Conservation (phyloP, 2,329 filamentous ascomycete species). For the Clarireedia homoeocarpa region DNA sequence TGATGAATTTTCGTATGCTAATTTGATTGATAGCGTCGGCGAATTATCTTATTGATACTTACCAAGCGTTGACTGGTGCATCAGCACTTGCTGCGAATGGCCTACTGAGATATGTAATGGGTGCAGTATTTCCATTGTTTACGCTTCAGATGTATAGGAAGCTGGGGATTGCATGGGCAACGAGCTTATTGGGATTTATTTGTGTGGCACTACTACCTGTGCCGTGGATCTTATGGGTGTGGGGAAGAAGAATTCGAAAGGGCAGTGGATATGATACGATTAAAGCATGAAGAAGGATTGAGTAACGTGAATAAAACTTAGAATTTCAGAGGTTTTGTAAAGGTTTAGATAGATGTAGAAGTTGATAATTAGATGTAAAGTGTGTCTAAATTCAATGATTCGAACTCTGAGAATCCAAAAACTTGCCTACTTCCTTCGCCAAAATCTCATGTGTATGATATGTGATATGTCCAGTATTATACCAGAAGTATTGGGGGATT, state of each 20-base stretch:
- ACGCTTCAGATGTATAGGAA: slow-evolving; percentile 42
- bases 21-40: slow-evolving; percentile 37
- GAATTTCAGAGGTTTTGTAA: no score
- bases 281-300: slow-evolving; percentile 13
- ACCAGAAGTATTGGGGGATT: slow-evolving; percentile 40
- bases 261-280: slow-evolving; percentile 22
- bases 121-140: slow-evolving; percentile 53
- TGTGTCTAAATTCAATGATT: no score
- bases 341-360: no score
- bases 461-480: slow-evolving; percentile 39
- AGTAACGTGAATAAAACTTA: no score
- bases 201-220: slow-evolving; percentile 40
- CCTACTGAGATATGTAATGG: slow-evolving; percentile 47
- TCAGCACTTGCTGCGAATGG: slow-evolving; percentile 53
- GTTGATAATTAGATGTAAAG: no score
- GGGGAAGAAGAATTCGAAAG: slow-evolving; percentile 27
- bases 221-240: slow-evolving; percentile 46
- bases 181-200: slow-evolving; percentile 35
- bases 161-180: slow-evolving; percentile 34
- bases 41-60: slow-evolving; percentile 48
- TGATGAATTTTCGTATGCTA: slow-evolving; percentile 49
- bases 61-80: slow-evolving; percentile 45
- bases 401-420: slow-evolving; percentile 12
- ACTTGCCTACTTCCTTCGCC: slow-evolving; percentile 22
- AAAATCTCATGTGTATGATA: slow-evolving; percentile 35